These are phyloP conservation scores for Aureobasidium sp. DNA, from an alignment of 2,329 filamentous ascomycete genomes.

Conservation along the genomic window DNA sequence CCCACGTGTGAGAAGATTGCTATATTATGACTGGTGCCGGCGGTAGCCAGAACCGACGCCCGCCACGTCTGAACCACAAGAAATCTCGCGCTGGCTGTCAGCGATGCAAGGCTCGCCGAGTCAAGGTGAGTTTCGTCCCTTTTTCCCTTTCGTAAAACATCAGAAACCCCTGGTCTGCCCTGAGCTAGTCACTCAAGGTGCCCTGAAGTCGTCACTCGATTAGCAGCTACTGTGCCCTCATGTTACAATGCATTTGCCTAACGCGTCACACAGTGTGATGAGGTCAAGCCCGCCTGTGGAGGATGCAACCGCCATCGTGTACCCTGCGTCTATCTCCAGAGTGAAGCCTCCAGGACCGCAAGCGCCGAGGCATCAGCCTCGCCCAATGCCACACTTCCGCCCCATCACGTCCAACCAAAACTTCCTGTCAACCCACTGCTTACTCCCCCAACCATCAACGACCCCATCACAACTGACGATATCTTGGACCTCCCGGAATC, in stretches of 20 bases:
- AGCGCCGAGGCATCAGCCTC: neutral
- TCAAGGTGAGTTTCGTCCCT: neutral
- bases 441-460: neutral
- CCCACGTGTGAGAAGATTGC: neutral
- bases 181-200: no score
- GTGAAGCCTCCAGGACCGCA: neutral
- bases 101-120: slow-evolving; percentile 5
- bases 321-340: neutral
- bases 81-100: slow-evolving; percentile 5
- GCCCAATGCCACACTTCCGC: neutral
- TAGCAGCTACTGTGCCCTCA: neutral
- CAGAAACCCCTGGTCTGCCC: no score
- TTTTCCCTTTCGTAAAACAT: neutral
- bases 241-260: neutral
- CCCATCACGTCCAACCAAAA: neutral
- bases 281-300: neutral
- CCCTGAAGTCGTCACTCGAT: no score
- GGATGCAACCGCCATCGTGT: slow-evolving; percentile 3
- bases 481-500: neutral
- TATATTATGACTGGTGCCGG: neutral
- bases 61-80: slow-evolving; percentile 6
- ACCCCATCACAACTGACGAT: neutral
- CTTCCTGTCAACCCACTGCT: neutral
- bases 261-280: neutral
- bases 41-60: neutral